Evolutionary conservation across 768 basidiomycete genomes (phyloP).

Genomic region (Sarcodon sp.): DNA sequence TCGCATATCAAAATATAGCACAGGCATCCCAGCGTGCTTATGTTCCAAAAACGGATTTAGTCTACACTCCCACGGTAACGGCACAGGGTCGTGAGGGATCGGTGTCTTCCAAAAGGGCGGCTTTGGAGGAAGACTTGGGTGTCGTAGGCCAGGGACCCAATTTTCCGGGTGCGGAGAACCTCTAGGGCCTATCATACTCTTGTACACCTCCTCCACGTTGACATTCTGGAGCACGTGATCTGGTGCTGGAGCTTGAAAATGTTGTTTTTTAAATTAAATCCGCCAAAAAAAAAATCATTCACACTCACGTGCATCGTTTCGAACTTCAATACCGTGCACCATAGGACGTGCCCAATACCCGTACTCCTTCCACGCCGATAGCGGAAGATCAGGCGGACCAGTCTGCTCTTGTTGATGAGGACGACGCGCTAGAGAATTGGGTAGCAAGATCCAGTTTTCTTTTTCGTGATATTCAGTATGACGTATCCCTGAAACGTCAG

Average conservation of each 20-base stretch:
- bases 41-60: constrained; percentile 48
- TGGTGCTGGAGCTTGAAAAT: constrained; percentile 8
- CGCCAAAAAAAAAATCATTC: not conserved
- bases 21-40: constrained; percentile 23
- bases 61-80: constrained; percentile 30
- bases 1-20: constrained; percentile 37
- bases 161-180: constrained; percentile 24
- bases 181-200: constrained; percentile 14
- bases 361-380: constrained; percentile 39
- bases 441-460: not conserved
- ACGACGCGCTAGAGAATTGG: not conserved
- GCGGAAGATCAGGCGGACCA: constrained; percentile 8
- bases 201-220: constrained; percentile 19
- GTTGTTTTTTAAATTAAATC: not conserved
- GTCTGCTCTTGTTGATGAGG: not conserved
- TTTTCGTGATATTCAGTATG: not conserved
- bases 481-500: not conserved
- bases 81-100: constrained; percentile 20
- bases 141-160: constrained; percentile 34
- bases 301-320: constrained; percentile 29
- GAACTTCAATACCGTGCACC: constrained; percentile 23
- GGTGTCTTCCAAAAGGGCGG: constrained; percentile 28
- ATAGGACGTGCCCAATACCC: constrained; percentile 40
- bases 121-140: constrained; percentile 36
- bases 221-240: constrained; percentile 13